Base-by-base conservation (phyloP, 768 basidiomycete genomes). In the Suillus variegatus region DNA sequence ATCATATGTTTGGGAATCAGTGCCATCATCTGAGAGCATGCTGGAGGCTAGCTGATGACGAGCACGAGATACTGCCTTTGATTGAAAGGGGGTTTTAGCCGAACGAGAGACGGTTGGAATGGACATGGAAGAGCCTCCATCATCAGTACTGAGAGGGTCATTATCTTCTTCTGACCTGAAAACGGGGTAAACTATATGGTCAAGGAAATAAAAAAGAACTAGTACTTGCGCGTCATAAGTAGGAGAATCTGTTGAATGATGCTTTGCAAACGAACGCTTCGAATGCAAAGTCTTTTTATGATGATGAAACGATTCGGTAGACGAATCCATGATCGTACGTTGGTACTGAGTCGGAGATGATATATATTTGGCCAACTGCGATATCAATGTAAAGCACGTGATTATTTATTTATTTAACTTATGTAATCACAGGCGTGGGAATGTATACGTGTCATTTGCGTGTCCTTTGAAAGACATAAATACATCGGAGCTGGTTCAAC, bases 1-100 rank as follows among this genome's bases (percentile, higher is more conserved):
- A 72, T 95, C 94, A 76, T 95, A 94, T 0, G 93, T 94, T 9
- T 93, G 93, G 0, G 91, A 93, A 74, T 94, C 93, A 10, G 90
- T 84, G 62, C 92, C 87, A 49, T 88, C 89, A 69, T 92, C 90
- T 22, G 86, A 88, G 65, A 89, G 75, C 66, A 88, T 66, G 71
- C 80, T 81, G 60, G 81, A 78, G 4, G 85, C 85, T 14, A 88
- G 81, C 60, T 88, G 88, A 72, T 86, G 86, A 67, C 81, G 82
- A 65, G 68, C 66, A 72, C 71, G 65, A 55, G 71, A 73, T 35
- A 70, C 22, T 74, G 69, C 63, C 61, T 70, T 75, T 28, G 67
- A 69, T n/a, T 76, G 66, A 68, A 76, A 67, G 66, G 69, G 67
- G 74, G 75, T 67, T 61, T 73, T 75, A 62, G 66, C 66, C 14